Conservation (phyloP, 2,329 filamentous ascomycete genomes). For the Xenoacremonium recifei region DNA sequence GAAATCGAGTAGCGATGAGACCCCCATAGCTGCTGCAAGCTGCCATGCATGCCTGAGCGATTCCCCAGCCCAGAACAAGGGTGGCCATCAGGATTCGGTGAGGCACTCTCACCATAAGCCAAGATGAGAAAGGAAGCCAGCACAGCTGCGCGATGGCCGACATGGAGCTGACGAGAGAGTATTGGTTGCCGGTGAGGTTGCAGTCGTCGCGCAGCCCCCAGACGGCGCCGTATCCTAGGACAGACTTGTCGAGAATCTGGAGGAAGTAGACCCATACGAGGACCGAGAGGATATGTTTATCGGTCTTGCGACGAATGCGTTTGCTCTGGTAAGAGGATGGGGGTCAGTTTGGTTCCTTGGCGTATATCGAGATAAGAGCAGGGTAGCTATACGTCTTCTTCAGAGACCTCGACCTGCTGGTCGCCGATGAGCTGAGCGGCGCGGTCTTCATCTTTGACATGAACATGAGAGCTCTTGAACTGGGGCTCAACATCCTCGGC, state of each 20-base stretch:
- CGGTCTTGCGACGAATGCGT: constrained; percentile 60
- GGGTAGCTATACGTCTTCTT: constrained; percentile 13
- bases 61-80: constrained; percentile 45
- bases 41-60: constrained; percentile 43
- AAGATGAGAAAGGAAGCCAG: constrained; percentile 60
- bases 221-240: constrained; percentile 57
- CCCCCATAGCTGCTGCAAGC: constrained; percentile 47
- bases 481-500: constrained; percentile 10
- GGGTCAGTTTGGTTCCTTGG: accelerated
- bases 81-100: constrained; percentile 57
- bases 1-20: constrained; percentile 48
- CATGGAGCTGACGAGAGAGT: constrained; percentile 57
- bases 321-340: constrained; percentile 9
- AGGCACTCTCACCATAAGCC: constrained; percentile 60
- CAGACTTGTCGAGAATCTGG: constrained; percentile 58
- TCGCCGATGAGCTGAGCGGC: constrained; percentile 14
- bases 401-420: constrained; percentile 15
- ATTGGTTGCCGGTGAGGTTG: constrained; percentile 50
- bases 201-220: constrained; percentile 52
- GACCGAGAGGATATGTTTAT: constrained; percentile 54
- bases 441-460: constrained; percentile 2
- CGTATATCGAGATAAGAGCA: too few species aligned
- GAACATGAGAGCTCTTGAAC: background rate
- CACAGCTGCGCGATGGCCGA: constrained; percentile 58
- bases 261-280: constrained; percentile 60